Base-by-base conservation (phyloP, 495 filamentous ascomycete genomes). In the Neurospora sp. region DNA sequence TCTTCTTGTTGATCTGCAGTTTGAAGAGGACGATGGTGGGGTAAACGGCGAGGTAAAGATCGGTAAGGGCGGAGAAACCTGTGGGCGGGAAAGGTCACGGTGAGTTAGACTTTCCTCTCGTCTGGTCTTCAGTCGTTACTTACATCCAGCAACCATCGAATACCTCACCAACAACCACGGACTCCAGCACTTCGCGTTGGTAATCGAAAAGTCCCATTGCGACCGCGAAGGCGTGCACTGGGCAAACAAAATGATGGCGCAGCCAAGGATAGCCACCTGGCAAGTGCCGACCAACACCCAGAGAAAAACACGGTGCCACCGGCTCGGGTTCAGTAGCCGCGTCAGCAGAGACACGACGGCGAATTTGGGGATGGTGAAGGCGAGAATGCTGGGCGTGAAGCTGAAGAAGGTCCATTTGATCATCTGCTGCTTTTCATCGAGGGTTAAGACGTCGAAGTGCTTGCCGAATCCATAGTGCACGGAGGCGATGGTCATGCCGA, bases 31-130 rank as follows among this genome's bases (percentile, higher is more conserved):
- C 82, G 5, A 83, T 69, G 8, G 78, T 75, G 0, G 87, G 86
- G 46, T 87, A 86, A 0, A 85, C 73, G 27, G 86, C 85, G 20
- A 88, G 82, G 39, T 84, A 85, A 7, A 88, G 74, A 73, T 88
- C 87, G 41, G 82, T 71, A 27, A 84, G 79, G 0, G 81, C 84
- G 27, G 82, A 85, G 76, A 84, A 84, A 4, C 79, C 84, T 85
- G 42, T 0, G 8, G 39, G 1, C 16, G n/a, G 31, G 23, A 31
- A 38, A 39, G n/a, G n/a, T n/a, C n/a, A n/a, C n/a, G 9, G 37
- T 39, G 8, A 31, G 48, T 72, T 23, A 41, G n/a, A 48, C 38
- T 27, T 39, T 27, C 48, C 5, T 59, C 23, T 16, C 27, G 8
- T 62, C 27, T 62, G 5, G 1, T 35, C 23, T 16, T 41, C 11